Base-by-base conservation (phyloP, 768 basidiomycete genomes). In the Favolaschia claudopus region DNA sequence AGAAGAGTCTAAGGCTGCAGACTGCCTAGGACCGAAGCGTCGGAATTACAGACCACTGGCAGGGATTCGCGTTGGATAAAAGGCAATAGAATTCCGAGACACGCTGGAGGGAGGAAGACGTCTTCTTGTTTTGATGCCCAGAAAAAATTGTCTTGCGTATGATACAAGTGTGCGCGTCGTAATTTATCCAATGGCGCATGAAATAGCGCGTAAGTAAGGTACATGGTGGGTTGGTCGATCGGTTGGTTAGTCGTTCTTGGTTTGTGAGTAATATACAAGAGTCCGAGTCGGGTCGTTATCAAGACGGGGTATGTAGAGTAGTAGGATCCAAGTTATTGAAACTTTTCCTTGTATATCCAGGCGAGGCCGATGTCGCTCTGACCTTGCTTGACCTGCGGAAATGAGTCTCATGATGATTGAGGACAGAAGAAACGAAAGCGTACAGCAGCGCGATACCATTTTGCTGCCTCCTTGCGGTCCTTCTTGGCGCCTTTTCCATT, bases 261-360 rank as follows among this genome's bases (percentile, higher is more conserved):
- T n/a, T n/a, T n/a, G n/a, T n/a, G n/a, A n/a, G n/a, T n/a, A n/a
- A 44, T 13, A 24, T 44, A 44, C 36, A 37, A 14, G 7, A 14
- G 44, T 53, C 31, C 7, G 36, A 55, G 36, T 45, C 28, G 13
- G 13, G 32, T 25, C 28, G 27, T 49, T 24, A 46, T 6, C 1
- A 19, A 31, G 8, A 12, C 14, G 15, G 27, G 22, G 27, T 42
- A 24, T 40, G 20, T 24, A 14, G 31, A 27, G 51, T 45, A 45
- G 14, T 7, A 45, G 32, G 4, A 48, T 8, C 24, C 40, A 42
- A 32, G 57, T 58, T 65, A 82, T 67, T 79, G 79, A 66, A 87
- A 94, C 74, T 95, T 95, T 68, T 91, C 87, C 73, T 96, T 96
- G 78, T 92, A 92, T 61, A 95, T 94, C 93, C 93, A 95, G 2